These are phyloP conservation scores for Diplotaxis tenuifolia DNA, from an alignment of 345 rosid species.

Conservation along the genomic window DNA sequence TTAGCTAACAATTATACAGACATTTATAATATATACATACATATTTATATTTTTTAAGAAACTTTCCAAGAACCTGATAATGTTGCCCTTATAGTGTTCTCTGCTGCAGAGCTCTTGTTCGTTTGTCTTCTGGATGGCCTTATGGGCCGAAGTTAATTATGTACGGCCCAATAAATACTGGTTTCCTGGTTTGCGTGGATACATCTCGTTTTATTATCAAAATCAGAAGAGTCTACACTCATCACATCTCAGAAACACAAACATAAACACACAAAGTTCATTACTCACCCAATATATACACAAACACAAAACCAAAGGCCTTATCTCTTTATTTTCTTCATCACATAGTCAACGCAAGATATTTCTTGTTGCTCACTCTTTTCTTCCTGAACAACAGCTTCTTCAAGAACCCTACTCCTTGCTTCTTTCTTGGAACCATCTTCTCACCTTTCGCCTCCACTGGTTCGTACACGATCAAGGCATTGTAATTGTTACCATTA, in stretches of 20 bases:
- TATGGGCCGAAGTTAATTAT: background rate
- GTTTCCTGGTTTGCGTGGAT: background rate
- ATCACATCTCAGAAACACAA: conserved; percentile 18
- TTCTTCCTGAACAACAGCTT: conserved; percentile 69
- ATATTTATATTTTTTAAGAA: no score
- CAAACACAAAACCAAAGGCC: conserved; percentile 23
- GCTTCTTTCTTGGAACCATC: conserved; percentile 54
- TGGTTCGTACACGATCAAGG: conserved; percentile 32
- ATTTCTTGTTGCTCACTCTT: conserved; percentile 57
- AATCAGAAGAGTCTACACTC: conserved; percentile 15
- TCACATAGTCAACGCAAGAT: conserved; percentile 40
- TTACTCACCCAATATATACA: conserved; percentile 7
- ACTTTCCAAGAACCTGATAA: no score
- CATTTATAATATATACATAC: no score
- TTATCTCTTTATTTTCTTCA: background rate
- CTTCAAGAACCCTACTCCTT: conserved; percentile 59
- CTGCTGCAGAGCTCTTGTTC: conserved; percentile 10
- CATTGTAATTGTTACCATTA: conserved; percentile 21
- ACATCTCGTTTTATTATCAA: conserved; percentile 13
- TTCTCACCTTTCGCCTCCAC: conserved; percentile 35
- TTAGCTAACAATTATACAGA: no score
- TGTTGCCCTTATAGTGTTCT: background rate
- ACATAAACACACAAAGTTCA: conserved; percentile 8
- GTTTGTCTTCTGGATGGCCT: conserved; percentile 1
- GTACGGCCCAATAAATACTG: background rate